phyloP scores from a whole-genome alignment of 2,329 filamentous ascomycete species.

The Epichloe hybrida region DNA sequence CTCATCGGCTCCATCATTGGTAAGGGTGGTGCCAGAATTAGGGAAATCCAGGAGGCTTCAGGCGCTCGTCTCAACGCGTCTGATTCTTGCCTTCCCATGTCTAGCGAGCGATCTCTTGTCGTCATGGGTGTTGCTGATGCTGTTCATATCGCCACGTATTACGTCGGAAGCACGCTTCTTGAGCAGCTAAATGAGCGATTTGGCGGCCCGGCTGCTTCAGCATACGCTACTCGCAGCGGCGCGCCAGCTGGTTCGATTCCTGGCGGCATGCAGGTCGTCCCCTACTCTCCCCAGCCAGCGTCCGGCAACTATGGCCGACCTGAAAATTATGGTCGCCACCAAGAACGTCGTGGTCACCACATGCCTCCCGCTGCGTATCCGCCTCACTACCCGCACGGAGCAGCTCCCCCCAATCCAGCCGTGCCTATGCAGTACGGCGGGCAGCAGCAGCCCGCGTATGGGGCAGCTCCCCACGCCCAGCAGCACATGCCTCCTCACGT shows the following conservation, averaged over 20 bases:
- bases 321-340: conserved; percentile 66
- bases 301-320: conserved; percentile 86
- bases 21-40: conserved; percentile 88
- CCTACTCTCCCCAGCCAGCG: conserved; percentile 85
- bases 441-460: conserved; percentile 63
- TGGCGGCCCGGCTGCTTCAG: conserved; percentile 89
- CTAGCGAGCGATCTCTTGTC: conserved; percentile 92
- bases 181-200: conserved; percentile 97
- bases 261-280: conserved; percentile 98
- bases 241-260: conserved; percentile 87
- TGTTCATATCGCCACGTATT: conserved; percentile 97
- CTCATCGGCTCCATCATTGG: conserved; percentile 98
- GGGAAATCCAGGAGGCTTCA: conserved; percentile 98
- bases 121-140: conserved; percentile 96
- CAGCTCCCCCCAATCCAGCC: conserved; percentile 46
- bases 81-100: conserved; percentile 84
- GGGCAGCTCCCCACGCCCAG: conserved; percentile 65
- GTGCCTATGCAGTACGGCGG: conserved; percentile 68
- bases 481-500: conserved; percentile 53
- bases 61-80: conserved; percentile 94
- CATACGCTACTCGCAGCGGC: conserved; percentile 89
- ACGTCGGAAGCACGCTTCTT: conserved; percentile 92
- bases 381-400: conserved; percentile 55
- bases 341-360: conserved; percentile 59
- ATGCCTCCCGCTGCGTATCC: conserved; percentile 60